A percentile compares a stretch with the other conserved stretches of the same genome.
Evolutionary conservation across 1,139 yeast species (phyloP).

Genomic region (Pichiaceae sp.): DNA sequence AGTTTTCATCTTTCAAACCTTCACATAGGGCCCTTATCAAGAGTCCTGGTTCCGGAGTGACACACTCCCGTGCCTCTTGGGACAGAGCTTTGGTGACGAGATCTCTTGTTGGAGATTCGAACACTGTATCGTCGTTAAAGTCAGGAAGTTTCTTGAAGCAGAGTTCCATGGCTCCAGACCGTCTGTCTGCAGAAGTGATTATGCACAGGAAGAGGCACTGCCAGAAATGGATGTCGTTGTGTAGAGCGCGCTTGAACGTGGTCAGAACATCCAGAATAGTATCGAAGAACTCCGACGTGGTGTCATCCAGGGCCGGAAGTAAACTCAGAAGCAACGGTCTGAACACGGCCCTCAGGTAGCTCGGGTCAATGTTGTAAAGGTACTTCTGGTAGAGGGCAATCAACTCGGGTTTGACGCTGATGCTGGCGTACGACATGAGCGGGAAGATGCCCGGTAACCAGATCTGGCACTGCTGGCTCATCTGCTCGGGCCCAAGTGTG

Average conservation of each 20-base stretch:
- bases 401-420: conserved; percentile 74
- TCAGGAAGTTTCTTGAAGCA: conserved; percentile 59
- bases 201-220: conserved; percentile 67
- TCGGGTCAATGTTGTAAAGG: conserved; percentile 44
- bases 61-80: conserved; percentile 47
- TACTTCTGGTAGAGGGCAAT: conserved; percentile 51
- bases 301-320: conserved; percentile 88
- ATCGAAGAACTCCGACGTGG: conserved; percentile 71
- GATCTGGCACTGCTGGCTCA: conserved; percentile 44
- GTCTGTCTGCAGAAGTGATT: conserved; percentile 68
- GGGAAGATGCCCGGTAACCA: conserved; percentile 94
- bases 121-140: conserved; percentile 22
- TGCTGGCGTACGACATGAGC: conserved; percentile 77
- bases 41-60: conserved; percentile 74
- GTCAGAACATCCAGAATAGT: conserved; percentile 56
- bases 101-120: not conserved
- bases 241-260: conserved; percentile 45
- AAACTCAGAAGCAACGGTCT: conserved; percentile 69
- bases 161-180: conserved; percentile 81
- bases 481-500: conserved; percentile 41
- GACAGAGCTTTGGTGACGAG: conserved; percentile 9
- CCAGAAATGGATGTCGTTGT: conserved; percentile 80
- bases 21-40: conserved; percentile 64
- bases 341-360: conserved; percentile 42
- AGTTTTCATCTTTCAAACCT: conserved; percentile 53